These are phyloP conservation scores for Planoprotostelium fungivorum DNA, from an alignment of 78 protist genomes.

Conservation along the genomic window DNA sequence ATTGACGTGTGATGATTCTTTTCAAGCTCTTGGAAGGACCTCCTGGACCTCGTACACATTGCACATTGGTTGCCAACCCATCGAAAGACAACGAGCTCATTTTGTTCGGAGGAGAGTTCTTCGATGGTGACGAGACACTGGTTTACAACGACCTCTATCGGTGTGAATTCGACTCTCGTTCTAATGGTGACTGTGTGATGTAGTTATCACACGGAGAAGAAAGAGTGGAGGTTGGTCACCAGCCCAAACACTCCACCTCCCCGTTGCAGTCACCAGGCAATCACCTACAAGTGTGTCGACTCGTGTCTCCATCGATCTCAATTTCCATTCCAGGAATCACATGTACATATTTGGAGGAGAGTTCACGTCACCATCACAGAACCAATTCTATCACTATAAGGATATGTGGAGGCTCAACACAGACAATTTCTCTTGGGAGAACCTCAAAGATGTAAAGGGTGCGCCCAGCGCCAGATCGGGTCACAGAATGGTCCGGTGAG, in stretches of 20 bases:
- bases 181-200: neutral
- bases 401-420: slow-evolving; percentile 19
- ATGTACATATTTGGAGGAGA: slow-evolving; percentile 36
- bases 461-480: slow-evolving; percentile 32
- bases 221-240: slow-evolving; percentile 7
- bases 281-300: slow-evolving; percentile 4
- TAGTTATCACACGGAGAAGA: slow-evolving; percentile 19
- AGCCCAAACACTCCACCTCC: slow-evolving; percentile 29
- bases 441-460: neutral
- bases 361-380: neutral
- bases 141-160: slow-evolving; percentile 18
- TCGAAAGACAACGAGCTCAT: slow-evolving; percentile 12
- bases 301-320: neutral
- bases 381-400: slow-evolving; percentile 16
- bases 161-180: neutral
- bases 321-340: slow-evolving; percentile 8
- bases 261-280: slow-evolving; percentile 13
- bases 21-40: neutral
- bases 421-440: slow-evolving; percentile 9
- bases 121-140: slow-evolving; percentile 14
- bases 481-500: slow-evolving; percentile 26
- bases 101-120: slow-evolving; percentile 52
- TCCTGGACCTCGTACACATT: neutral
- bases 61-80: neutral
- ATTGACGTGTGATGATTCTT: neutral